Conservation (phyloP, 1,284 basidiomycete species). For the Tetrapyrgos nigripes region DNA sequence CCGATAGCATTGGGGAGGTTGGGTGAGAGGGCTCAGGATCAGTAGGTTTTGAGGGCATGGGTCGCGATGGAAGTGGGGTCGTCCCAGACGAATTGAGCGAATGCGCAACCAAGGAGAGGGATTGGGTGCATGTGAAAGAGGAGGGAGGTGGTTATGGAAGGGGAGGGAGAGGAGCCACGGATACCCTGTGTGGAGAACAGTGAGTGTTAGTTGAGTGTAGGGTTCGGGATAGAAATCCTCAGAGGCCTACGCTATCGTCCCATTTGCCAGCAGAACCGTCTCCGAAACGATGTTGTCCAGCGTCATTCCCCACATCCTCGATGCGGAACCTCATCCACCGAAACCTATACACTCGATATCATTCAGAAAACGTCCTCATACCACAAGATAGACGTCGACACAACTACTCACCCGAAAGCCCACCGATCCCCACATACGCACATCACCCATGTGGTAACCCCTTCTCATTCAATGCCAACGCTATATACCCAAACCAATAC, state of each 20-base stretch:
- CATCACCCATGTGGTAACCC: conserved; percentile 39
- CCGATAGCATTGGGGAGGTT: conserved; percentile 46
- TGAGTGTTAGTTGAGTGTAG: conserved; percentile 16
- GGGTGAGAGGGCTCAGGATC: conserved; percentile 39
- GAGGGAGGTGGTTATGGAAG: conserved; percentile 54
- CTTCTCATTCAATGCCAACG: conserved; percentile 38
- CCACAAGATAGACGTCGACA: too few relatives aligned
- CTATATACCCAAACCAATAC: conserved; percentile 47
- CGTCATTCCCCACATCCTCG: conserved; percentile 49
- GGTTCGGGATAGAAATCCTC: conserved; percentile 45
- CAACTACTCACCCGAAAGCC: conserved; percentile 43
- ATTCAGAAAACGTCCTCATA: too few relatives aligned
- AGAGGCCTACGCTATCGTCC: conserved; percentile 46
- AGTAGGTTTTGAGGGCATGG: conserved; percentile 41
- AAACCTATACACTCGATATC: conserved; percentile 21
- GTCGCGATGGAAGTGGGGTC: conserved; percentile 38
- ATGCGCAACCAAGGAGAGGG: conserved; percentile 43
- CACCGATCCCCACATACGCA: conserved; percentile 49
- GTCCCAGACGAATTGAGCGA: conserved; percentile 47
- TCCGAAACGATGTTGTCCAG: conserved; percentile 48
- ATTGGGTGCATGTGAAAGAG: conserved; percentile 48
- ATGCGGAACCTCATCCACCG: conserved; percentile 50
- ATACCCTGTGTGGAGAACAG: conserved; percentile 39
- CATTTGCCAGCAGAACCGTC: conserved; percentile 50
- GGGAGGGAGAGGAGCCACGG: conserved; percentile 53